Percentiles rank a stretch among this genome's conserved stretches.
Evolutionary conservation across 495 filamentous ascomycete species (phyloP).

Genomic region (Pyrenopolyporus hunteri): DNA sequence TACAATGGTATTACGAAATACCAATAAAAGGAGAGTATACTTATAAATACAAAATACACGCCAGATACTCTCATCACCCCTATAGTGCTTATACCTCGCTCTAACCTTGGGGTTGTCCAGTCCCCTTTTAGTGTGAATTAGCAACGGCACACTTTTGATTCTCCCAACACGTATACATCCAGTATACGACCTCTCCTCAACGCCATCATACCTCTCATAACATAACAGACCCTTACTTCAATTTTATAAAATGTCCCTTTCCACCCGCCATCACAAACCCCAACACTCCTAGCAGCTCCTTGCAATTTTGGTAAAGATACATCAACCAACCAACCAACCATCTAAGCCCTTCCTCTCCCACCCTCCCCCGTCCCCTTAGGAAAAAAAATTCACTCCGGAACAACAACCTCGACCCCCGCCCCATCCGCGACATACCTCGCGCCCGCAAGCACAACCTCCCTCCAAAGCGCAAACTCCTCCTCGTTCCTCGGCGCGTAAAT

Average conservation of each 20-base stretch:
- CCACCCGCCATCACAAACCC: no score
- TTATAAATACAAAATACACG: background rate
- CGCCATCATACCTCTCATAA: background rate
- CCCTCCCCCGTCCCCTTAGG: background rate
- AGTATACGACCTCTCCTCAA: background rate
- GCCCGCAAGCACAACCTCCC: constrained; percentile 30
- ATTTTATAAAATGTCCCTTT: no score
- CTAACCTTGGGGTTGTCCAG: no score
- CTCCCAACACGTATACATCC: background rate
- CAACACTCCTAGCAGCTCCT: no score
- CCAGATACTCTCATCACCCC: no score
- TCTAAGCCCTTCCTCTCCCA: background rate
- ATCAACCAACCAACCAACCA: background rate
- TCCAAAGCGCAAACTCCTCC: constrained; percentile 39
- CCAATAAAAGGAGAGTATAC: background rate
- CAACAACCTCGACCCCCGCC: constrained; percentile 22
- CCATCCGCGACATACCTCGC: constrained; percentile 27
- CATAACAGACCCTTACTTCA: background rate
- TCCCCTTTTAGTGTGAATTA: no score
- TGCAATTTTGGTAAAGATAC: no score
- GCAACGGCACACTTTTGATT: background rate
- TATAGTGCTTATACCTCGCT: no score
- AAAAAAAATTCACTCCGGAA: constrained; percentile 15
- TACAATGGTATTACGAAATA: background rate
- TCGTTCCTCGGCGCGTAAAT: constrained; percentile 45